Evolutionary conservation across 2,329 filamentous ascomycete genomes (phyloP).

Genomic region (Sclerotinia spermophila): DNA sequence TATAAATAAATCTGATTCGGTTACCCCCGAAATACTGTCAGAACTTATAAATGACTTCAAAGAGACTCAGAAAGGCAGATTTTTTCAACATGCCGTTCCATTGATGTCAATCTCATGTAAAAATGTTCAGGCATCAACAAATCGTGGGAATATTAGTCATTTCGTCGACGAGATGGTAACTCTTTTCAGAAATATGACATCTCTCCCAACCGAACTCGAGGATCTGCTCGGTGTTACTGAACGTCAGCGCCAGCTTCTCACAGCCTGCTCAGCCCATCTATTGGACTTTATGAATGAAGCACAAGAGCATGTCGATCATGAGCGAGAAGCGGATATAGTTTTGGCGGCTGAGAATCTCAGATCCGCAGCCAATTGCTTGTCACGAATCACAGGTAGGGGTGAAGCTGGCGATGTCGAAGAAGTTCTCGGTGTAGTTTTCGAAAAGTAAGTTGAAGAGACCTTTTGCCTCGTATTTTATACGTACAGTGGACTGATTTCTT

Average conservation of each 20-base stretch:
- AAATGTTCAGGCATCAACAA: conserved; percentile 45
- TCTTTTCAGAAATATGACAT: conserved; percentile 68
- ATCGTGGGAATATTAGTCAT: conserved; percentile 52
- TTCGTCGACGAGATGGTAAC: conserved; percentile 52
- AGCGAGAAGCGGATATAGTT: conserved; percentile 71
- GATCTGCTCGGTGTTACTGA: conserved; percentile 88
- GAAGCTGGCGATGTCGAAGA: conserved; percentile 90
- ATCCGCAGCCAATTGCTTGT: conserved; percentile 73
- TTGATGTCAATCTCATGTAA: conserved; percentile 71
- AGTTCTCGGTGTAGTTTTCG: conserved; percentile 93
- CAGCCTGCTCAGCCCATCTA: conserved; percentile 67
- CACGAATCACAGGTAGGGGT: conserved; percentile 81
- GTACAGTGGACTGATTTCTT: conserved; percentile 13
- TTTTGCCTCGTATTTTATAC: background rate
- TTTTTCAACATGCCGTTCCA: conserved; percentile 35
- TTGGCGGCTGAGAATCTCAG: conserved; percentile 86
- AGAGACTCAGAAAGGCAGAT: conserved; percentile 35
- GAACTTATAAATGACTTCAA: conserved; percentile 43
- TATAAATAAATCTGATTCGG: conserved; percentile 60
- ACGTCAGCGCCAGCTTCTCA: conserved; percentile 78
- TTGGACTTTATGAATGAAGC: conserved; percentile 67
- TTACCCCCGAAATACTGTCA: conserved; percentile 39
- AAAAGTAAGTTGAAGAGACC: conserved; percentile 59
- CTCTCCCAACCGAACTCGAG: conserved; percentile 66
- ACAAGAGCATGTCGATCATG: conserved; percentile 27